Base-by-base conservation (phyloP, 2,329 filamentous ascomycete species). In the Hymenoscyphus fraxineus region DNA sequence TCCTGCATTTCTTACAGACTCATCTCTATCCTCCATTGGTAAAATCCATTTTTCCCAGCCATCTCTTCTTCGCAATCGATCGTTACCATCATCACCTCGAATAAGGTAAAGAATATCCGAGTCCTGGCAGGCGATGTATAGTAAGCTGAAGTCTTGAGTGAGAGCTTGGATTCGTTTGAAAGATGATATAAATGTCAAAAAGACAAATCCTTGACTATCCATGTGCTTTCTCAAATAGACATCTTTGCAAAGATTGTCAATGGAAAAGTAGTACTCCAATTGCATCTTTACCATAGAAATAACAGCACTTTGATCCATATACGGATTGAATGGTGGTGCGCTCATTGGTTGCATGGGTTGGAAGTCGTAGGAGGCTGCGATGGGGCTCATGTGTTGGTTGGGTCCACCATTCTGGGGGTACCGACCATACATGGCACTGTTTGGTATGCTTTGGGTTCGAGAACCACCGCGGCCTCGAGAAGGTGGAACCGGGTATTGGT, bases 181-280 rank as follows among this genome's bases (percentile, higher is more conserved):
- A n/a, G 83, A 84, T 27, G 90, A 85, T 70, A 99, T 89, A 65
- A 97, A 85, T 40, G 84, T 82, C 60, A 99, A 80, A 60, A 87
- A 88, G 15, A 97, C 93, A 73, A 93, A 98, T 19, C 95, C 95
- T 76, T 98, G 91, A 0, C 90, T 91, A 75, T 99, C 94, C 95
- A 99, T 98, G 71, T 93, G 88, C 73, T 86, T 88, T 64, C 95
- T 89, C 65, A 99, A 82, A 77, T 88, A 98, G 73, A 91, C 83
- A 74, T 99, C 95, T 78, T 97, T 97, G 83, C 92, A 91, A 59
- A 98, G 83, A 75, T 99, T 99, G 73, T 97, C 91, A 35, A 97
- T 85, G 0, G 94, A 98, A 79, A 99, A 97, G 78, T 99, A 99
- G 80, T 97, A 99, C 73, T 97, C 92, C 44, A 93, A 84, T 74